Evolutionary conservation across 345 rosid species (phyloP).

Genomic region (Pseudoturritis turrita): DNA sequence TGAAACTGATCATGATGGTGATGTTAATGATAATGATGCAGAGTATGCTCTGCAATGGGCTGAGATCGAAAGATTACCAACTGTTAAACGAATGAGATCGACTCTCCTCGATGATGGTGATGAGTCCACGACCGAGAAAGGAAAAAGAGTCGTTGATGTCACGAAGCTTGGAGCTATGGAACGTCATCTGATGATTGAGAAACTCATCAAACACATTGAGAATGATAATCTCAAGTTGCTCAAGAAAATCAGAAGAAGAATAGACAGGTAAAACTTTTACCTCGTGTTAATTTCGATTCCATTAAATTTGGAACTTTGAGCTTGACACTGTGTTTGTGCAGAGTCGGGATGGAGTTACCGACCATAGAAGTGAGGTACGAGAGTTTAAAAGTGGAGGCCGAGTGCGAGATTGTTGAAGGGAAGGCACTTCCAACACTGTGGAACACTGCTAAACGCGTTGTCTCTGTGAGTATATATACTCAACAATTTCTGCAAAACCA

Average conservation of each 20-base stretch:
- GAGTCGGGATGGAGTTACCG: slow-evolving; percentile 65
- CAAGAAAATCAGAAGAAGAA: slow-evolving; percentile 48
- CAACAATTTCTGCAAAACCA: slow-evolving; percentile 2
- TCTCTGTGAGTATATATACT: slow-evolving; percentile 42
- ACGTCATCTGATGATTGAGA: slow-evolving; percentile 54
- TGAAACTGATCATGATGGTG: slow-evolving; percentile 24
- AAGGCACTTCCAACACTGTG: slow-evolving; percentile 83
- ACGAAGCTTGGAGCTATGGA: slow-evolving; percentile 58
- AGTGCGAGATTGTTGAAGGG: slow-evolving; percentile 63
- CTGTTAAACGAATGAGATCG: slow-evolving; percentile 53
- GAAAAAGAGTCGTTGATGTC: slow-evolving; percentile 47
- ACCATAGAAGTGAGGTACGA: slow-evolving; percentile 66
- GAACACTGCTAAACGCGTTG: slow-evolving; percentile 44
- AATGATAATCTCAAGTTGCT: slow-evolving; percentile 64
- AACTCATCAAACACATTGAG: slow-evolving; percentile 68
- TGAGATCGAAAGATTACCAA: slow-evolving; percentile 72
- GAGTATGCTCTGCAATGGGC: slow-evolving; percentile 61
- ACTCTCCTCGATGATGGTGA: slow-evolving; percentile 40
- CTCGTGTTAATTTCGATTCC: not conserved
- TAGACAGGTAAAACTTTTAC: slow-evolving; percentile 42
- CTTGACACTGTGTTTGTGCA: slow-evolving; percentile 23
- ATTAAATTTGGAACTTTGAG: not conserved
- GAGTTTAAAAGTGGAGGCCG: slow-evolving; percentile 56
- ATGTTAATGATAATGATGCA: slow-evolving; percentile 28
- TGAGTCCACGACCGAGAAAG: slow-evolving; percentile 17